Evolutionary conservation across 1,284 basidiomycete species (phyloP).

Genomic region (Trichosporon asahii): DNA sequence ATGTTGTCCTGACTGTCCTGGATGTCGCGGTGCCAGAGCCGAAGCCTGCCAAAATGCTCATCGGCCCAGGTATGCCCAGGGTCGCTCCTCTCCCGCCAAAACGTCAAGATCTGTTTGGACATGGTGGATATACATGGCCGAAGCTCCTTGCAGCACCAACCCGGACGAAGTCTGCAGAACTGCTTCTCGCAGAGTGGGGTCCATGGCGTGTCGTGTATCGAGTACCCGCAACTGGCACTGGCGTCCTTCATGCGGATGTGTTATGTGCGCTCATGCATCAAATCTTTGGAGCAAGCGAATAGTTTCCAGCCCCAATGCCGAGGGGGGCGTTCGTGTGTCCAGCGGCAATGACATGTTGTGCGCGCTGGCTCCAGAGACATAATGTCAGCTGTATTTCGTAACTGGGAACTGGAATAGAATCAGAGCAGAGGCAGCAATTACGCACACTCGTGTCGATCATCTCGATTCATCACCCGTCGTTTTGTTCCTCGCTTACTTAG

Average conservation of each 20-base stretch:
- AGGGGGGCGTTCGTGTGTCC: too few species aligned
- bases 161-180: not conserved
- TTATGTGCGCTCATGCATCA: not conserved
- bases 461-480: conserved; percentile 8
- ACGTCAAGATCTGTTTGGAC: conserved; percentile 7
- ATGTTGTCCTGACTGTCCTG: not conserved
- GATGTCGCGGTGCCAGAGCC: not conserved
- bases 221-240: not conserved
- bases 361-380: not conserved
- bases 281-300: too few species aligned
- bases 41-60: too few species aligned
- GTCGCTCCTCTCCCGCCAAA: not conserved
- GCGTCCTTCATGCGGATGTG: not conserved
- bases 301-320: too few species aligned
- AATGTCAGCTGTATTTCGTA: not conserved
- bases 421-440: not conserved
- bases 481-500: not conserved
- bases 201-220: not conserved
- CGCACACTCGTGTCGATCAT: conserved; percentile 9
- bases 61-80: conserved; percentile 7
- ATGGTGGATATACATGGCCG: conserved; percentile 4
- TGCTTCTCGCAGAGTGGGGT: not conserved
- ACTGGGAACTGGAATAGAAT: not conserved
- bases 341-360: too few species aligned
- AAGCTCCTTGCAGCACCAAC: not conserved